A percentile compares a stretch with the other conserved stretches of the same genome.
Conservation (phyloP, 2,329 filamentous ascomycete genomes). For the Xylariaceae sp. region DNA sequence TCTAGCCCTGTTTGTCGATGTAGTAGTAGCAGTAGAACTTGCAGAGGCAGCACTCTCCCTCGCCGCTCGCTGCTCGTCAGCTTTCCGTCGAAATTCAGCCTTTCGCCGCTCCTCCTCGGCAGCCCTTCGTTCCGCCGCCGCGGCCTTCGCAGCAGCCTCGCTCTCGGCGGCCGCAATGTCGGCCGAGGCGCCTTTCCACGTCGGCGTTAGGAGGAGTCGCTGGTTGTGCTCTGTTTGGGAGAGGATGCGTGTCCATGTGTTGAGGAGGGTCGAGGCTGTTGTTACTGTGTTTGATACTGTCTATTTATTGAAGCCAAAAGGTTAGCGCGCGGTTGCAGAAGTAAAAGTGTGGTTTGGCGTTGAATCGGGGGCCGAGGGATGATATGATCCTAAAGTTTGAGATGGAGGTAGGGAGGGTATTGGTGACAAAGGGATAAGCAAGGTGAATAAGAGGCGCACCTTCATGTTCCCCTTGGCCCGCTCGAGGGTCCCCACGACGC, state of each 20-base stretch:
- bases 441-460: slow-evolving; percentile 35
- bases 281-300: slow-evolving; percentile 81
- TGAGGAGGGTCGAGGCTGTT: slow-evolving; percentile 83
- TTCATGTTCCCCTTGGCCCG: slow-evolving; percentile 75
- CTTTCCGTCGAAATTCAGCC: slow-evolving; percentile 63
- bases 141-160: slow-evolving; percentile 68
- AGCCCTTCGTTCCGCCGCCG: slow-evolving; percentile 72
- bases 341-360: slow-evolving; percentile 2
- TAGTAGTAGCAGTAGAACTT: slow-evolving; percentile 3
- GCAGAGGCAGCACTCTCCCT: slow-evolving; percentile 39
- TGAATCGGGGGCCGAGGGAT: background rate
- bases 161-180: slow-evolving; percentile 84
- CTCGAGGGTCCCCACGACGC: slow-evolving; percentile 66
- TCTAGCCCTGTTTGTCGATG: slow-evolving; percentile 12
- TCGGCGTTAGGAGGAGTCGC: slow-evolving; percentile 79
- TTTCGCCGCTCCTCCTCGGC: slow-evolving; percentile 74
- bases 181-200: slow-evolving; percentile 84
- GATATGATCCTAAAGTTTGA: background rate
- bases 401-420: background rate
- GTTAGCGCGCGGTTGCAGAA: slow-evolving; percentile 11
- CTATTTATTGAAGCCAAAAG: slow-evolving; percentile 37
- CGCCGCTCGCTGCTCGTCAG: slow-evolving; percentile 57
- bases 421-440: background rate
- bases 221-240: slow-evolving; percentile 98
- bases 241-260: slow-evolving; percentile 93